phyloP scores from a whole-genome alignment of 2,329 filamentous ascomycete species.

The Botrytis fragariae region DNA sequence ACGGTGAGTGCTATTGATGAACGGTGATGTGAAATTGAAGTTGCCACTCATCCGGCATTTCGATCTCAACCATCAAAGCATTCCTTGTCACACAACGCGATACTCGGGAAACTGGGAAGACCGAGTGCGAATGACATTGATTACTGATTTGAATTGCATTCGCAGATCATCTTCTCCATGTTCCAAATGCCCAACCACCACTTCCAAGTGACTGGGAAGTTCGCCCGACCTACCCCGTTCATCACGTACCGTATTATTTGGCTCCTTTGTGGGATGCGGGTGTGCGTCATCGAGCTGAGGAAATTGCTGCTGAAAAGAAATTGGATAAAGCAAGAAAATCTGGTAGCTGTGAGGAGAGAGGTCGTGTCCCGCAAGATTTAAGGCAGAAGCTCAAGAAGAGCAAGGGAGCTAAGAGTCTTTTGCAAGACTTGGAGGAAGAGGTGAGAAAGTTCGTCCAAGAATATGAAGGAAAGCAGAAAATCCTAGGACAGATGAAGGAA shows the following conservation, averaged over 20 bases:
- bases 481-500: constrained; percentile 14
- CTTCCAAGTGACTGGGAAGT: constrained; percentile 79
- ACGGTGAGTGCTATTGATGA: constrained; percentile 57
- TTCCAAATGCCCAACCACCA: constrained; percentile 83
- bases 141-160: constrained; percentile 18
- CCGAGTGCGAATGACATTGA: constrained; percentile 16
- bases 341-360: constrained; percentile 43
- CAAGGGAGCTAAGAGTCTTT: constrained; percentile 72
- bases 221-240: constrained; percentile 74
- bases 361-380: constrained; percentile 73
- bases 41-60: background rate
- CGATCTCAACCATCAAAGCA: background rate
- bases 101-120: constrained; percentile 22
- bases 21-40: background rate
- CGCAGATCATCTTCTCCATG: constrained; percentile 77
- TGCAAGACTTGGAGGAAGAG: constrained; percentile 82
- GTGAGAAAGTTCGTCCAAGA: constrained; percentile 70
- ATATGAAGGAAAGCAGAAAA: constrained; percentile 48
- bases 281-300: constrained; percentile 51
- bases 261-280: constrained; percentile 79
- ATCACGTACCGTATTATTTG: constrained; percentile 82
- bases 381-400: constrained; percentile 75
- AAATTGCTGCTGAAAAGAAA: constrained; percentile 44
- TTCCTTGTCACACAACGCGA: constrained; percentile 14
- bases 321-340: constrained; percentile 37